Evolutionary conservation across 2,329 filamentous ascomycete species (phyloP).

Genomic region (Fusarium albosuccineum): DNA sequence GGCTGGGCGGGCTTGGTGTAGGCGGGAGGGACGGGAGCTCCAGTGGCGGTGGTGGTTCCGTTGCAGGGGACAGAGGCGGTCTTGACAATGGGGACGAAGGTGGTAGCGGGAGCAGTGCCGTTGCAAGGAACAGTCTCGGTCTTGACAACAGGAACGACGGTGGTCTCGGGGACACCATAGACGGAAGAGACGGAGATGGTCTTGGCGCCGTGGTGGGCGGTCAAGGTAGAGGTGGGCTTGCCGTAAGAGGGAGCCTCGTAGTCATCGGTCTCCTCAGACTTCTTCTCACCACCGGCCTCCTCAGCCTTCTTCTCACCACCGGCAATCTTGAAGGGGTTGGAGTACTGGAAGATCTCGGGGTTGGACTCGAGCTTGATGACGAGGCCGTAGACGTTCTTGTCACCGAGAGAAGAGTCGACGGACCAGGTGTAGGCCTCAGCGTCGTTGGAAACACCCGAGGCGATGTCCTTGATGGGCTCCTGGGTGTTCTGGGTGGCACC

Average conservation of each 20-base stretch:
- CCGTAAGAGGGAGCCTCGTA: slow-evolving; percentile 43
- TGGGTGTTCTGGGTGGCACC: slow-evolving; percentile 61
- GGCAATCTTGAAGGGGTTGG: slow-evolving; percentile 70
- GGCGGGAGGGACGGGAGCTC: slow-evolving; percentile 26
- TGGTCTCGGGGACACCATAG: slow-evolving; percentile 40
- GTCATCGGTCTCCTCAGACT: slow-evolving; percentile 22
- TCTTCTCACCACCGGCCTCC: too few species aligned
- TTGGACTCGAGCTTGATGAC: slow-evolving; percentile 64
- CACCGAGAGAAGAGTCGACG: slow-evolving; percentile 60
- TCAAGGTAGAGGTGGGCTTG: slow-evolving; percentile 46
- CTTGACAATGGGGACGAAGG: slow-evolving; percentile 41
- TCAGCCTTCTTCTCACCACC: slow-evolving; percentile 43
- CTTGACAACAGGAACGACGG: slow-evolving; percentile 35
- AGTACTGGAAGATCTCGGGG: slow-evolving; percentile 69
- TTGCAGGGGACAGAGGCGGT: slow-evolving; percentile 42
- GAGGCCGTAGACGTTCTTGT: slow-evolving; percentile 67
- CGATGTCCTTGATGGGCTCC: slow-evolving; percentile 58
- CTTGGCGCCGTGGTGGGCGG: slow-evolving; percentile 48
- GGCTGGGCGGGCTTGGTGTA: slow-evolving; percentile 33
- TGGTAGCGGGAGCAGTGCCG: slow-evolving; percentile 40
- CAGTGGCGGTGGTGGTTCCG: slow-evolving; percentile 25
- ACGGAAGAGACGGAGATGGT: slow-evolving; percentile 47
- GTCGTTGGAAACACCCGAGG: slow-evolving; percentile 61
- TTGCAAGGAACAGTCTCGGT: slow-evolving; percentile 43
- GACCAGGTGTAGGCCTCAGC: slow-evolving; percentile 63